These are phyloP conservation scores for Neurospora sp. DNA, from an alignment of 495 filamentous ascomycete species.

Conservation along the genomic window DNA sequence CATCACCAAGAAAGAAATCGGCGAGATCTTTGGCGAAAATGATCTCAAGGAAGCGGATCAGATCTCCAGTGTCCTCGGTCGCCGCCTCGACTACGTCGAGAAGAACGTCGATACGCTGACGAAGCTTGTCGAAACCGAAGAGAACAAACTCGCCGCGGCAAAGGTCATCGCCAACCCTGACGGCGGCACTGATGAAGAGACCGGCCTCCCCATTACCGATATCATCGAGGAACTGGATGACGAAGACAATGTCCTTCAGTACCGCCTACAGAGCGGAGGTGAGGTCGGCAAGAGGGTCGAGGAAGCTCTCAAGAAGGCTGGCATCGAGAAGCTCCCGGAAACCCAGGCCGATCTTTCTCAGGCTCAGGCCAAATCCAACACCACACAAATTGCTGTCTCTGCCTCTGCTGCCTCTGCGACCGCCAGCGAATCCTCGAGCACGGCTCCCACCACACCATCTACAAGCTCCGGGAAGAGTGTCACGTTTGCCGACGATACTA, in stretches of 20 bases:
- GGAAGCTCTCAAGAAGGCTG: slow-evolving; percentile 60
- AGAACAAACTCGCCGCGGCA: slow-evolving; percentile 54
- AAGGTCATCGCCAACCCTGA: slow-evolving; percentile 35
- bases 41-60: slow-evolving; percentile 41
- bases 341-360: slow-evolving; percentile 5
- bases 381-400: not conserved
- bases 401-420: not conserved
- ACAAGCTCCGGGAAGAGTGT: slow-evolving; percentile 27
- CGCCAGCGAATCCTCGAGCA: not conserved
- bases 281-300: slow-evolving; percentile 51
- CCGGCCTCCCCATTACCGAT: slow-evolving; percentile 63
- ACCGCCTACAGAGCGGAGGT: slow-evolving; percentile 47
- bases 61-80: slow-evolving; percentile 58
- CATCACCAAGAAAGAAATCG: slow-evolving; percentile 46
- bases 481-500: slow-evolving; percentile 47
- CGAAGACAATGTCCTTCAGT: slow-evolving; percentile 71
- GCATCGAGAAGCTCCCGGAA: slow-evolving; percentile 23
- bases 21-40: slow-evolving; percentile 51
- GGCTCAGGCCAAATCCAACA: not conserved
- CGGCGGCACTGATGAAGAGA: slow-evolving; percentile 46
- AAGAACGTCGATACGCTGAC: slow-evolving; percentile 62
- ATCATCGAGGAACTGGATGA: slow-evolving; percentile 91
- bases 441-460: not conserved
- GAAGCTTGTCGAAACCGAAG: slow-evolving; percentile 56
- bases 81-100: slow-evolving; percentile 78